Evolutionary conservation across 73 alveolate genomes (phyloP).

Genomic region (Tetrahymena malaccensis): DNA sequence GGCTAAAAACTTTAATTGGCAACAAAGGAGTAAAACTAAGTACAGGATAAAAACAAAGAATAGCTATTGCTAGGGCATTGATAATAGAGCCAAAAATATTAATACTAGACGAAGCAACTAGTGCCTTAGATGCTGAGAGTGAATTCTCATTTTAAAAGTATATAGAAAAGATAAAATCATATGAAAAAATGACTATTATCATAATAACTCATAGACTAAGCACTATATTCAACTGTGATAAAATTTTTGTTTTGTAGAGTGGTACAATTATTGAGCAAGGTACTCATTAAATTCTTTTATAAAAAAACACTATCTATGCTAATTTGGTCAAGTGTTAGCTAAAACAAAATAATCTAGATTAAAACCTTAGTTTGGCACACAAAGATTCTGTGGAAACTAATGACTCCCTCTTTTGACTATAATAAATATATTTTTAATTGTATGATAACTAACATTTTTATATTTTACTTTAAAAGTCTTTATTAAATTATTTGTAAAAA

Average conservation of each 20-base stretch:
- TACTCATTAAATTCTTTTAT: slow-evolving; percentile 49
- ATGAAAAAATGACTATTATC: slow-evolving; percentile 46
- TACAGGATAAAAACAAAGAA: slow-evolving; percentile 84
- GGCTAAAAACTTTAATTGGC: slow-evolving; percentile 56
- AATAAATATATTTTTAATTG: no score
- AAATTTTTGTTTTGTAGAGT: slow-evolving; percentile 42
- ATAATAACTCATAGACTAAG: slow-evolving; percentile 68
- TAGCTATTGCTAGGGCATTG: slow-evolving; percentile 81
- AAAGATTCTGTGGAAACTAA: not conserved
- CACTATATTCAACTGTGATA: slow-evolving; percentile 57
- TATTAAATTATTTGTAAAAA: no score
- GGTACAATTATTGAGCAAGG: slow-evolving; percentile 59
- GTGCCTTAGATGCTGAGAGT: slow-evolving; percentile 69
- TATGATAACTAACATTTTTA: no score
- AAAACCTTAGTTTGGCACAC: not conserved
- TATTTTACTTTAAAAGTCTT: no score
- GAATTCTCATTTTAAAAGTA: slow-evolving; percentile 42
- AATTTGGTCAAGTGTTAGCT: not conserved
- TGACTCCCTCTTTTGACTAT: not conserved
- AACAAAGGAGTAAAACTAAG: slow-evolving; percentile 66
- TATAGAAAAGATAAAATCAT: slow-evolving; percentile 34
- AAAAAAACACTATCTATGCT: not conserved
- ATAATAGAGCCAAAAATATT: slow-evolving; percentile 63
- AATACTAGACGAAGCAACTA: slow-evolving; percentile 86
- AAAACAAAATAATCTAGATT: not conserved